phyloP scores from a whole-genome alignment of 345 rosid genomes.

The Lepidium africanum region DNA sequence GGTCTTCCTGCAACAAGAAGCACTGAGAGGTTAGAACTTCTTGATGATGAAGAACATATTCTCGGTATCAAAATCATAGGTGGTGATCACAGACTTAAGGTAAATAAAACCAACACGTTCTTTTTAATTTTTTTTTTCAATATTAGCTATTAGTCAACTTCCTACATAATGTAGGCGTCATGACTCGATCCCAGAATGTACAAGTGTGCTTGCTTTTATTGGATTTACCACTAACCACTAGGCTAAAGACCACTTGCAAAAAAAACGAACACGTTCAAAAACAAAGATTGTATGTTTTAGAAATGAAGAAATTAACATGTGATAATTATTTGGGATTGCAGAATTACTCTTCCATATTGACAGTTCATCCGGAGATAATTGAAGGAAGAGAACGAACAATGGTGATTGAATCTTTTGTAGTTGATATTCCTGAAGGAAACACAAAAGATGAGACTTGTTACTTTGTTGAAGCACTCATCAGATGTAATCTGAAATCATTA shows the following conservation, averaged over 20 bases:
- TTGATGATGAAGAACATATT: conserved; percentile 82
- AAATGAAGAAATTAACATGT: not conserved
- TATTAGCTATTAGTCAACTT: too few relatives aligned
- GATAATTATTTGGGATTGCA: conserved; percentile 9
- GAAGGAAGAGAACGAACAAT: conserved; percentile 83
- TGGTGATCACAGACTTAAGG: conserved; percentile 93
- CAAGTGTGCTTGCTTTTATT: too few relatives aligned
- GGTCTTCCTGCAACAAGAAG: conserved; percentile 97
- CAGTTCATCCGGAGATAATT: conserved; percentile 74
- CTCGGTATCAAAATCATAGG: conserved; percentile 79
- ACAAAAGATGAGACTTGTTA: conserved; percentile 87
- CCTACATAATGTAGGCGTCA: too few relatives aligned
- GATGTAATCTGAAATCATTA: conserved; percentile 79
- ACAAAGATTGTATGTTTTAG: not conserved
- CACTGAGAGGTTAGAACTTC: conserved; percentile 78
- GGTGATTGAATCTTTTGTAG: conserved; percentile 83
- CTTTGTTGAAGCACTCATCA: conserved; percentile 73
- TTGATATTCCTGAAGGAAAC: conserved; percentile 90
- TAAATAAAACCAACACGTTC: not conserved
- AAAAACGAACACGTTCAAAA: too few relatives aligned
- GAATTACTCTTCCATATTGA: conserved; percentile 81
- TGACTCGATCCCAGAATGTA: too few relatives aligned
- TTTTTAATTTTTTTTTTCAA: too few relatives aligned
- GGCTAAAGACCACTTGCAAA: too few relatives aligned
- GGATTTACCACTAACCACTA: too few relatives aligned